These are phyloP conservation scores for Penicillium sp. DNA, from an alignment of 2,329 filamentous ascomycete genomes.

Conservation along the genomic window DNA sequence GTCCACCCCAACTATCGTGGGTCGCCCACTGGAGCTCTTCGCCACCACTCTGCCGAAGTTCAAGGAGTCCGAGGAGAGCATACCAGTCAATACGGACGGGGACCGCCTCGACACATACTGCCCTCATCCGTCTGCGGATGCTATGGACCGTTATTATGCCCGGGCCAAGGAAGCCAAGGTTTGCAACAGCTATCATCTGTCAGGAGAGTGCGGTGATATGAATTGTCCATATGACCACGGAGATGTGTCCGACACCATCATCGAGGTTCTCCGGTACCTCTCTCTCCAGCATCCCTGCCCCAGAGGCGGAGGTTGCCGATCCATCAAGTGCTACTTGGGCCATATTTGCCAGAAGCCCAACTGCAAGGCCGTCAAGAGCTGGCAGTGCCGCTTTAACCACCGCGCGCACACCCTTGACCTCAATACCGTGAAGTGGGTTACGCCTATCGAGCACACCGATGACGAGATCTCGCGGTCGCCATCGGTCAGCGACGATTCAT, in stretches of 20 bases:
- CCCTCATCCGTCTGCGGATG: conserved; percentile 34
- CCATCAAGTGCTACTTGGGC: conserved; percentile 43
- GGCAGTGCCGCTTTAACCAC: conserved; percentile 30
- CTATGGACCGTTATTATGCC: conserved; percentile 39
- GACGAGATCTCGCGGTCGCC: conserved; percentile 7
- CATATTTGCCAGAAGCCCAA: conserved; percentile 40
- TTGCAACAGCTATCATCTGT: conserved; percentile 50
- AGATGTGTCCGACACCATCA: conserved; percentile 37
- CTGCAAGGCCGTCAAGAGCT: conserved; percentile 30
- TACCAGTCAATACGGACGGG: conserved; percentile 47
- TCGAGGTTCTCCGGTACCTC: conserved; percentile 45
- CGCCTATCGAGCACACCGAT: conserved; percentile 20
- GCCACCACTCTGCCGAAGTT: conserved; percentile 17
- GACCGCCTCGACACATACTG: conserved; percentile 48
- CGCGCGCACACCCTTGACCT: conserved; percentile 27
- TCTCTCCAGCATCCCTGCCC: conserved; percentile 44
- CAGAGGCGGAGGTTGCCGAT: conserved; percentile 40
- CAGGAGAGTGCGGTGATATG: conserved; percentile 36
- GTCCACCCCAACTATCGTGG: conserved; percentile 9
- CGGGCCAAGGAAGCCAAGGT: conserved; percentile 41
- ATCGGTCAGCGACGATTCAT: conserved; percentile 16
- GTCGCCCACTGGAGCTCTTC: conserved; percentile 23
- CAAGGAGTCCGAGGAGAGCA: conserved; percentile 24
- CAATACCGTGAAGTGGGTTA: conserved; percentile 21
- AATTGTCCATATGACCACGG: conserved; percentile 47